A percentile compares a stretch with the other conserved stretches of the same genome.
phyloP scores from a whole-genome alignment of 73 alveolate species.

The Tetrahymena malaccensis region DNA sequence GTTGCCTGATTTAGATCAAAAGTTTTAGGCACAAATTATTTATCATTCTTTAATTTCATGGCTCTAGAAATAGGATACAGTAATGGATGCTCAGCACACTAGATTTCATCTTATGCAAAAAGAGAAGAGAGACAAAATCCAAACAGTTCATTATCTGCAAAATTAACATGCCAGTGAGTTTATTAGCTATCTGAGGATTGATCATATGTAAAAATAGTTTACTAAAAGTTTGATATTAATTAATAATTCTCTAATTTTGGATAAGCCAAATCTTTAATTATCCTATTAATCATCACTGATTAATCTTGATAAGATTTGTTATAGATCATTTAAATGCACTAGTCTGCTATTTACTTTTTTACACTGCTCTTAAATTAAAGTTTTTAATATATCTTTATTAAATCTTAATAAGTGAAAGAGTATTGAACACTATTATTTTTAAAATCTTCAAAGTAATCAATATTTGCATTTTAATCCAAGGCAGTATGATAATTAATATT shows the following conservation, averaged over 20 bases:
- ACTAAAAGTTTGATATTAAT: neutral
- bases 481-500: too few relatives aligned
- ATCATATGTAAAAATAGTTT: neutral
- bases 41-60: neutral
- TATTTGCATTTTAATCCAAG: too few relatives aligned
- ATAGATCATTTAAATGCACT: neutral
- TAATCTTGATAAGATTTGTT: too few relatives aligned
- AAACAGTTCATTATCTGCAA: neutral
- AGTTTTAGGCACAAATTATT: neutral
- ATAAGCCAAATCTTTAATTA: too few relatives aligned
- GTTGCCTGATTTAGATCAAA: neutral
- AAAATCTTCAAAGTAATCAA: neutral
- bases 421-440: too few relatives aligned
- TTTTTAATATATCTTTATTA: too few relatives aligned
- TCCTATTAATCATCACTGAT: neutral
- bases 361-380: neutral
- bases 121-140: neutral
- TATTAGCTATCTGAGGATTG: neutral
- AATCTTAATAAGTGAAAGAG: neutral
- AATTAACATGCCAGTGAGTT: neutral
- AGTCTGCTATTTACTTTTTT: neutral
- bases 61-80: neutral
- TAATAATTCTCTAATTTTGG: neutral
- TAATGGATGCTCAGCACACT: neutral
- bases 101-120: neutral